Conservation (phyloP, 2,329 filamentous ascomycete genomes). For the Sporothrix curviconia region DNA sequence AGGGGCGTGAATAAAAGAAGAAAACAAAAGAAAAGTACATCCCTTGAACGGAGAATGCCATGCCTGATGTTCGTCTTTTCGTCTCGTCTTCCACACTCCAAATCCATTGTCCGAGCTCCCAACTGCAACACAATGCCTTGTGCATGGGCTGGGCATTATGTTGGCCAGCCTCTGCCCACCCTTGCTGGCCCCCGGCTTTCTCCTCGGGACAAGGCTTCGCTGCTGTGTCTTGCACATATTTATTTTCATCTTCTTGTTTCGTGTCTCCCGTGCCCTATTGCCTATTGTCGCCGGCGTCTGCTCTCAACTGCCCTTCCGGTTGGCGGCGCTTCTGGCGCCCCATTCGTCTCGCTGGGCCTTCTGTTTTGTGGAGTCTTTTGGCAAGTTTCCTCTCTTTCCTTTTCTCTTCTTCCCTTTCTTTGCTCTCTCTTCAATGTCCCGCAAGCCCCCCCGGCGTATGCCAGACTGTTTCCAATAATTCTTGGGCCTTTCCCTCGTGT, state of each 20-base stretch:
- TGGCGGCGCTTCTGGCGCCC: neutral
- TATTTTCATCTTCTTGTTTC: neutral
- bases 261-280: neutral
- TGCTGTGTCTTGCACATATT: neutral
- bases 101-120: neutral
- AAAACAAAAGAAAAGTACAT: neutral
- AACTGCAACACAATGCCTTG: too few relatives aligned
- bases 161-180: too few relatives aligned
- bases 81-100: neutral
- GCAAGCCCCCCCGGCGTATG: neutral
- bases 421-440: neutral
- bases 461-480: conserved; percentile 3
- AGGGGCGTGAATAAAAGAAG: neutral
- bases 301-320: neutral
- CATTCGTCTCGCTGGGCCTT: neutral
- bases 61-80: neutral
- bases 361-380: neutral
- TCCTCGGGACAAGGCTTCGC: too few relatives aligned
- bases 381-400: neutral
- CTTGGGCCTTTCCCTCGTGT: neutral
- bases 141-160: too few relatives aligned
- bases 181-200: too few relatives aligned
- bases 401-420: neutral
- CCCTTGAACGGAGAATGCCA: neutral
- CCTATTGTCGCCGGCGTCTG: neutral